Evolutionary conservation across 2,329 filamentous ascomycete genomes (phyloP), one percentile per base, ranked within the genome.

Genomic region (Pyrenophora teres): DNA sequence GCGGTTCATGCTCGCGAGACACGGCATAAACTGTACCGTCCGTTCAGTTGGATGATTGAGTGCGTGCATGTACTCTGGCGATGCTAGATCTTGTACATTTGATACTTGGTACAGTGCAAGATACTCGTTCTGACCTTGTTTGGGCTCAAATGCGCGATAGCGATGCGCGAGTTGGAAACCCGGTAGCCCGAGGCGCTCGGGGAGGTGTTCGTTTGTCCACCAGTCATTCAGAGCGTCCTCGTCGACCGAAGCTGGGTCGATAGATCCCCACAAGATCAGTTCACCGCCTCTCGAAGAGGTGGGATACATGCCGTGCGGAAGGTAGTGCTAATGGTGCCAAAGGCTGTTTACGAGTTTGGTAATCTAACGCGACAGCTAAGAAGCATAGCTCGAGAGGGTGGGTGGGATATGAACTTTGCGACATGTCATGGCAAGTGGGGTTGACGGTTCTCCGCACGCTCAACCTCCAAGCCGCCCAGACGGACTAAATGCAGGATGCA

Each of bases 161-260:
- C 57, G 50, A 37, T 44, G 47, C 33, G 60, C 60, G 19, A 51
- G 49, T 30, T 43, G 33, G 15, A 62, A 59, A n/a, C 57, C 59
- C 21, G 48, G 55, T 18, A 61, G 49, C 9, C 40, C 30, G 10
- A 59, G 46, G 12, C 57, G 55, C 49, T 63, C 60, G 25, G 48
- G 53, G 4, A 63, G 46, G 25, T 61, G 60, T 40, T 63, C 58
- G 37, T 59, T 54, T 2, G 58, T 61, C 56, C 53, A 63, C 58
- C 58, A 63, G 38, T 59, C 56, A 23, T 63, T 59, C 30, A 63
- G 27, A 9, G 27, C 56, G 18, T 46, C 39, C 43, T 51, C 46
- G 21, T 59, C 43, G 0, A 43, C 46, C 23, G 13, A 32, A 1
- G 33, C 9, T 16, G 42, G 32, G 36, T 64, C 53, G 16, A 60